phyloP scores from a whole-genome alignment of 148 eudicot genomes.

The Persicaria maculosa region DNA sequence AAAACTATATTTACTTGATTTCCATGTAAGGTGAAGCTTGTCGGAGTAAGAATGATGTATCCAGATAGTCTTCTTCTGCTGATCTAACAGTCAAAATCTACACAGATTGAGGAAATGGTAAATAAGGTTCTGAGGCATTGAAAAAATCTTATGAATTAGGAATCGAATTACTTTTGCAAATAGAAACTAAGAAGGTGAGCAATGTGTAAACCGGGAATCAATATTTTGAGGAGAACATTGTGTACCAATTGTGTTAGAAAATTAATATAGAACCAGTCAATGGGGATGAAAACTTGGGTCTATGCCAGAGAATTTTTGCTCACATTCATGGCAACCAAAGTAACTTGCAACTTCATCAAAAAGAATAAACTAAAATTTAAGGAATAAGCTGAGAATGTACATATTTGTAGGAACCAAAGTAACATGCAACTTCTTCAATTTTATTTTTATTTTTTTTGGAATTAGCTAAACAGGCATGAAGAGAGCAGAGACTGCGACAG shows the following conservation, averaged over 20 bases:
- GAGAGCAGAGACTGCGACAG: neutral
- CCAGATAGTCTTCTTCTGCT: conserved; percentile 78
- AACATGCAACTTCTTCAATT: neutral
- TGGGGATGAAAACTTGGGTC: neutral
- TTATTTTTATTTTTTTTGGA: neutral
- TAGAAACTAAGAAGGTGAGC: neutral
- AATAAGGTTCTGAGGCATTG: neutral
- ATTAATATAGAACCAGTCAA: neutral
- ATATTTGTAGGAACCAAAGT: neutral
- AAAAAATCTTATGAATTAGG: neutral
- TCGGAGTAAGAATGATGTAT: conserved; percentile 71
- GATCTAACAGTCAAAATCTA: conserved; percentile 87
- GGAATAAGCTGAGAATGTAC: too few relatives aligned
- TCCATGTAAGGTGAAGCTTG: conserved; percentile 89
- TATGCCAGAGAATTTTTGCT: neutral
- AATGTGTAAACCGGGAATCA: neutral
- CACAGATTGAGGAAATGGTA: neutral
- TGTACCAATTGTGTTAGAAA: neutral
- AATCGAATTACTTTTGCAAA: neutral
- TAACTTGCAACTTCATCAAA: neutral
- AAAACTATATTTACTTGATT: conserved; percentile 51
- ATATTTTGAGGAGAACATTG: neutral
- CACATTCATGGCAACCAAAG: neutral
- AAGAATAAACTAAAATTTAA: too few relatives aligned
- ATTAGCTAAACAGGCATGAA: neutral